Base-by-base conservation (phyloP, 768 basidiomycete species). In the Naematelia aurantialba region DNA sequence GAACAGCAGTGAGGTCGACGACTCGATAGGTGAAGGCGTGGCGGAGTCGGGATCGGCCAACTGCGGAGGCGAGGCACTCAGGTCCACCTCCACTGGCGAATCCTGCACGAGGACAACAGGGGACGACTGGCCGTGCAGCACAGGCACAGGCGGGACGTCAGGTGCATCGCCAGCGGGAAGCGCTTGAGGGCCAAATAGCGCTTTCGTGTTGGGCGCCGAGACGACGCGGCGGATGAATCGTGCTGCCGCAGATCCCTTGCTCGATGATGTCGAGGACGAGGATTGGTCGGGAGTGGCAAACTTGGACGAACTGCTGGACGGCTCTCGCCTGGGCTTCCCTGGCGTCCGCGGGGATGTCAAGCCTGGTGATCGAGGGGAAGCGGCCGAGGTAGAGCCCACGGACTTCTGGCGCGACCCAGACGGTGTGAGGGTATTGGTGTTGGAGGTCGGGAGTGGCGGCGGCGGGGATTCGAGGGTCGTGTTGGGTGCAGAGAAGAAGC, bases 121-220 rank as follows among this genome's bases (percentile, higher is more conserved):
- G 13, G 90, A 85, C 42, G 91, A 17, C 8, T 4, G 56, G 48
- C 2, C 27, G 26, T 31, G 44, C 48, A 48, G 34, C 5, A 8
- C 44, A 1, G 84, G 84, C 27, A 79, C 59, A 19, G 72, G 66
- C 0, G 82, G 80, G 2, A 82, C 70, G 19, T 83, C 83, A 24
- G 85, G 83, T 45, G 84, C 81, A 56, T 83, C 79, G 58, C 49
- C 61, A 8, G 34, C 8, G 34, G 34, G 17, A 39, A 8, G 34
- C 8, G 34, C 34, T 39, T 39, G 34, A 8, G 34, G 34, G 34
- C 34, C 34, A 5, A 98, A 91, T 27, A 99, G 81, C 26, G 87
- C 88, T 75, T 97, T 98, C 30, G 92, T 88, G 73, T 97, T 99
- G 2, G 94, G 94, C 1, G 96, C 93, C 8, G 91, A 96, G 2